Conservation (phyloP, 169 alveolate genomes). For the Cryptosporidium felis region DNA sequence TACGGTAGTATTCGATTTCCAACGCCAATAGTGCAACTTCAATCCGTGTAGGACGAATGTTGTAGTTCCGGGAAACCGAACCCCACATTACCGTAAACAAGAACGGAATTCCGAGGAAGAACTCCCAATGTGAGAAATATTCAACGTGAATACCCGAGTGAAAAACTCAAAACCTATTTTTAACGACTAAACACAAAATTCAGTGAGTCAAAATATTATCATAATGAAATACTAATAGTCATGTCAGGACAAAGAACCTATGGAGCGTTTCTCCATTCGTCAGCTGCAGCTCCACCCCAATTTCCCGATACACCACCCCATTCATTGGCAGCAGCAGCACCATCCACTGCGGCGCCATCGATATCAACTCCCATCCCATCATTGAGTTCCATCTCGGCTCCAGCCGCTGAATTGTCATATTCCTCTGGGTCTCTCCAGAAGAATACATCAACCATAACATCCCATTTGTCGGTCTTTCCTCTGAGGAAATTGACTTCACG, state of each 20-base stretch:
- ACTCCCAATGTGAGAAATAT: too few species aligned
- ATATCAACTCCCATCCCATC: slow-evolving; percentile 93
- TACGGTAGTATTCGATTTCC: too few species aligned
- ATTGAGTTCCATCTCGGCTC: slow-evolving; percentile 96
- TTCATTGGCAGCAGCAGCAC: slow-evolving; percentile 63
- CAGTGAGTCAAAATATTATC: too few species aligned
- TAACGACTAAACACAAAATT: too few species aligned
- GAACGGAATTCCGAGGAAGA: too few species aligned
- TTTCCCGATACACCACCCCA: slow-evolving; percentile 69
- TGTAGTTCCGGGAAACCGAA: too few species aligned
- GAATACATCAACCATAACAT: slow-evolving; percentile 93
- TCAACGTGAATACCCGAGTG: too few species aligned
- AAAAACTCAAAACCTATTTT: too few species aligned
- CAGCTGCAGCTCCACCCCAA: slow-evolving; percentile 68
- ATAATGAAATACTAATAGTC: slow-evolving; percentile 17
- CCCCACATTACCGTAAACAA: too few species aligned
- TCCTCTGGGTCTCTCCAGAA: slow-evolving; percentile 93
- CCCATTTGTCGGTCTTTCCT: slow-evolving; percentile 91
- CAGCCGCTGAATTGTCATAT: slow-evolving; percentile 79
- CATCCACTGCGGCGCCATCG: slow-evolving; percentile 62
- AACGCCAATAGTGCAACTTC: too few species aligned
- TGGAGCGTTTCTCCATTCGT: slow-evolving; percentile 73
- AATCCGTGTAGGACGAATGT: too few species aligned
- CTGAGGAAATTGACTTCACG: slow-evolving; percentile 96
- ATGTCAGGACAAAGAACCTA: not conserved